These are phyloP conservation scores for Thelephora aurantiotincta DNA, from an alignment of 768 basidiomycete species.

Conservation along the genomic window DNA sequence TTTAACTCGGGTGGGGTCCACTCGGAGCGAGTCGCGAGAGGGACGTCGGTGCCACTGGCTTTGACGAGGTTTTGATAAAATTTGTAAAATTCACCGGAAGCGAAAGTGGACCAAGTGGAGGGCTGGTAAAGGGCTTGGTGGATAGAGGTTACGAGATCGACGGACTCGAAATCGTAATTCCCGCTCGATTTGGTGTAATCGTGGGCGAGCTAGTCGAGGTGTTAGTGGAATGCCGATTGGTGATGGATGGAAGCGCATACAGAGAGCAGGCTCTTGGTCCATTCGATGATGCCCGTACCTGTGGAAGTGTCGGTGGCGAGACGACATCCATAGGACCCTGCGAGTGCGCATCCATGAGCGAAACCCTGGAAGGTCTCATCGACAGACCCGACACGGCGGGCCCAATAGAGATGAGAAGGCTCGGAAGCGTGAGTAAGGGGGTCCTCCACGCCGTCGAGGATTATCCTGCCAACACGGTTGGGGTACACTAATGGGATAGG, in stretches of 20 bases:
- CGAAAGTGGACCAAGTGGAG: conserved; percentile 1
- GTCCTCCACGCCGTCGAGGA: conserved; percentile 1
- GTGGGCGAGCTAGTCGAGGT: too few relatives aligned
- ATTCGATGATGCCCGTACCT: too few relatives aligned
- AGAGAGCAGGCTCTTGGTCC: too few relatives aligned
- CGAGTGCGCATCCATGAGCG: conserved; percentile 4
- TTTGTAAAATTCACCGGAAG: background rate
- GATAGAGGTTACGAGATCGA: too few relatives aligned
- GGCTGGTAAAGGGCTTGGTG: background rate
- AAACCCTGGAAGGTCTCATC: conserved; percentile 4
- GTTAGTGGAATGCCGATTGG: too few relatives aligned
- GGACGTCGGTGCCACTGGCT: background rate
- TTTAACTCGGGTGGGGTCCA: background rate
- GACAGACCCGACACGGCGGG: background rate
- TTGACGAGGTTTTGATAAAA: conserved; percentile 2
- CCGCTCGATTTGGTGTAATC: too few relatives aligned
- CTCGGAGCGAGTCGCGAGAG: background rate
- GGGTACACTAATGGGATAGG: conserved; percentile 3
- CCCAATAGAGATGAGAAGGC: background rate
- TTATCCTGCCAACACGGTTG: conserved; percentile 1
- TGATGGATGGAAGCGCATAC: too few relatives aligned
- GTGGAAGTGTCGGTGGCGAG: background rate
- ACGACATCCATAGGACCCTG: conserved; percentile 3
- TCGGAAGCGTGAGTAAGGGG: background rate
- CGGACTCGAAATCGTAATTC: too few relatives aligned